Percentiles rank a stretch among this genome's conserved stretches.
These are phyloP conservation scores for Globisporangium echinulatum DNA, from an alignment of 352 stramenopile genomes.

Conservation along the genomic window DNA sequence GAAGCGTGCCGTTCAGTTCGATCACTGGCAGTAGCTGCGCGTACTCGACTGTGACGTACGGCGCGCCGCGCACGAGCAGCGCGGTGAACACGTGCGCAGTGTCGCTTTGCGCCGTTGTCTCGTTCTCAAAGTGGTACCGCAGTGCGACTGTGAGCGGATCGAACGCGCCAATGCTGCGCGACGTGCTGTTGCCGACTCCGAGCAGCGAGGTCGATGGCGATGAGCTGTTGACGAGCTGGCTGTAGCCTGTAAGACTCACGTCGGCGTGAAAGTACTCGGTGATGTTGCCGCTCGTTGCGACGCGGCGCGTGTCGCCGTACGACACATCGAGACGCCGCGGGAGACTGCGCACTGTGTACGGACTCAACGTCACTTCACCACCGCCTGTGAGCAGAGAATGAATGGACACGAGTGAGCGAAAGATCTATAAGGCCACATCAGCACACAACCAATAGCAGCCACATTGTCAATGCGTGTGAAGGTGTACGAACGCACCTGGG, in stretches of 20 bases:
- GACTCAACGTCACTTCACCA: conserved; percentile 72
- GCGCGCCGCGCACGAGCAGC: conserved; percentile 52
- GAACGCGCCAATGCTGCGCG: conserved; percentile 54
- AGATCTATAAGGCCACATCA: too few relatives aligned
- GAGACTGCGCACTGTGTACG: conserved; percentile 74
- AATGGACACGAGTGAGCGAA: background rate
- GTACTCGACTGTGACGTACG: conserved; percentile 83
- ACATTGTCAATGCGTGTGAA: too few relatives aligned
- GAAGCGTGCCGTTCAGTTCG: conserved; percentile 58
- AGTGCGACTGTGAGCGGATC: conserved; percentile 62
- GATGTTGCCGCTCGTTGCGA: conserved; percentile 48
- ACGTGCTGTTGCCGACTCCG: conserved; percentile 59
- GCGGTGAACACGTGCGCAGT: conserved; percentile 13
- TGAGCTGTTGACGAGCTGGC: conserved; percentile 17
- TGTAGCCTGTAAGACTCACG: conserved; percentile 63
- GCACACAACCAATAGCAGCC: too few relatives aligned
- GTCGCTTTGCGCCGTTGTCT: conserved; percentile 20
- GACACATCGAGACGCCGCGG: conserved; percentile 70
- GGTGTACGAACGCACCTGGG: conserved; percentile 13
- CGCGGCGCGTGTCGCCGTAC: conserved; percentile 73
- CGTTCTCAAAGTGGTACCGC: conserved; percentile 46
- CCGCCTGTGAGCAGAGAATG: conserved; percentile 17
- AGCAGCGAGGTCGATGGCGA: conserved; percentile 19
- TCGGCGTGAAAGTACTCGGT: conserved; percentile 83
- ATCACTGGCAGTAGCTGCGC: conserved; percentile 55